Evolutionary conservation across 805 yeast species (phyloP), one percentile per base, ranked within the genome.

Genomic region (Cyberlindnera bimundalis): DNA sequence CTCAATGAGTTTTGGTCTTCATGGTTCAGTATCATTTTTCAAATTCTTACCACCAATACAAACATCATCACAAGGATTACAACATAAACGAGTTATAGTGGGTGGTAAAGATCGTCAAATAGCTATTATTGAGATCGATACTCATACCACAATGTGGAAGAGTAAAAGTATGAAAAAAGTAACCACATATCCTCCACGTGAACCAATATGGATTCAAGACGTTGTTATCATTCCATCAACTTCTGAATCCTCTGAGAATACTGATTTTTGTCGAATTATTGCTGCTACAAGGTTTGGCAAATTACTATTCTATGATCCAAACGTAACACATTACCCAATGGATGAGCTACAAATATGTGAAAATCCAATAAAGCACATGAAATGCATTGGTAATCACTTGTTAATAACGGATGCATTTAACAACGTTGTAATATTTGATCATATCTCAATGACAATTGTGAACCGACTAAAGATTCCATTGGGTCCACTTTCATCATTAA

Each of bases 51-150:
- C 44, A 14, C 12, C 15, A 15, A 6, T 19, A 6, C 20, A 21
- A 7, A 12, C 26, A 2, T 18, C 38, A 19, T 9, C 32, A 25
- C 35, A 28, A 15, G 8, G 15, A 6, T 2, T 7, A 7, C 31
- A 33, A 11, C 35, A 26, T 6, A 36, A 33, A 9, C 42, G 41
- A 32, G 40, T 49, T 11, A 42, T 54, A 2, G 34, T 47, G 31
- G 57, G 58, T 27, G 59, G 58, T 7, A 55, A 55, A 37, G 60
- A 52, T 35, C 28, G 57, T 2, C 57, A 48, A 14, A 31, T 53
- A 5, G 39, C 41, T 2, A 23, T 55, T 1, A 37, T 55, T 16
- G 57, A 52, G 12, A 24, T 52, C 28, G 48, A 45, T 6, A 40
- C 47, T 5, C 49, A 51, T 40, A 28, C 42, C 12, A 48, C 39